A percentile compares a stretch with the other conserved stretches of the same genome.
Conservation (phyloP, 176 grass and related monocot species). For the Stipa capillata region DNA sequence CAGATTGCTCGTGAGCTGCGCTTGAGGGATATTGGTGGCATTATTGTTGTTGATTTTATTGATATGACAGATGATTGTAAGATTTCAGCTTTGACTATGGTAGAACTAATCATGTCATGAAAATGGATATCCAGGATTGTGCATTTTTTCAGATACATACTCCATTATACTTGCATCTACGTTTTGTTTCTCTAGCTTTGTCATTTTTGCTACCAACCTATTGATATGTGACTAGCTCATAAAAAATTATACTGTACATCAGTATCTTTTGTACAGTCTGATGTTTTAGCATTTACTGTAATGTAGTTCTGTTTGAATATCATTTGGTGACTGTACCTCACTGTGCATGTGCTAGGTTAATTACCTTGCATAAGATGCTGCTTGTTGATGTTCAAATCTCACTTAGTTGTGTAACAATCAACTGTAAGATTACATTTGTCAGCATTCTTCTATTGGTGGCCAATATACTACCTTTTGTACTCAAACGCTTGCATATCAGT, state of each 20-base stretch:
- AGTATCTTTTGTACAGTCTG: not conserved
- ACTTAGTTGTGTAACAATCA: not conserved
- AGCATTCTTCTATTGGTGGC: not conserved
- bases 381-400: not conserved
- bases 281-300: not conserved
- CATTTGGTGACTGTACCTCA: not conserved
- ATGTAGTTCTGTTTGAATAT: not conserved
- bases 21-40: slow-evolving; percentile 90
- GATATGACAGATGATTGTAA: slow-evolving; percentile 91
- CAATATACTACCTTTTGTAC: not conserved
- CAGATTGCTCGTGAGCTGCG: slow-evolving; percentile 91
- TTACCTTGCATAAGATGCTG: not conserved
- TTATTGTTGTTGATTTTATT: slow-evolving; percentile 98
- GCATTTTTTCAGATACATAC: not conserved
- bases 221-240: not conserved
- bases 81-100: slow-evolving; percentile 16
- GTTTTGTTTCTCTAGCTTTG: not conserved
- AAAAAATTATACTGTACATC: not conserved
- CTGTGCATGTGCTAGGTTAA: not conserved
- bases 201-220: not conserved
- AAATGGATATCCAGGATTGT: slow-evolving; percentile 14
- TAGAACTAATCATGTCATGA: not conserved
- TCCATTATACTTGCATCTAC: not conserved
- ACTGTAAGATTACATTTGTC: not conserved
- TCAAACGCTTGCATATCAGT: not conserved